Percentiles rank a stretch among this genome's conserved stretches.
Conservation (phyloP, 2,329 filamentous ascomycete genomes). For the Podosphaera leucotricha region DNA sequence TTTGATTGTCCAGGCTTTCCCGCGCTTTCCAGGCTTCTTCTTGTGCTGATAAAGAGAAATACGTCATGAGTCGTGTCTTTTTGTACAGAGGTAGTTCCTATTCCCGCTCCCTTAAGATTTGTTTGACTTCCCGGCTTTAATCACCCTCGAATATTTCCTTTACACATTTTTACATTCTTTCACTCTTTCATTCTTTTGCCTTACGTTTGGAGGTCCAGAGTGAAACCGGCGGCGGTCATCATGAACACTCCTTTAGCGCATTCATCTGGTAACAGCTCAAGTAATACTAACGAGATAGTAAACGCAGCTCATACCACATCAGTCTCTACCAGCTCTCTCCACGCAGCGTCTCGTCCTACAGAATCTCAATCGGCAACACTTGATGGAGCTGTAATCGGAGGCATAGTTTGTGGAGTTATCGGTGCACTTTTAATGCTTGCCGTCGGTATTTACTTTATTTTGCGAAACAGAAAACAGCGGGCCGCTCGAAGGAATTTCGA, state of each 20-base stretch:
- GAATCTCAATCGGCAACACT: neutral
- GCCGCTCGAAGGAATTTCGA: neutral
- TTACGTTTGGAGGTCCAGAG: neutral
- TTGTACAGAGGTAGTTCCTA: neutral
- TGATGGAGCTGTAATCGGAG: neutral
- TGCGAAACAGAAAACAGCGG: neutral
- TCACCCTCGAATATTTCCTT: neutral
- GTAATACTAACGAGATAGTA: neutral
- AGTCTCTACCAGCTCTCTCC: neutral
- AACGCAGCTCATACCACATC: neutral
- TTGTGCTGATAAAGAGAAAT: neutral
- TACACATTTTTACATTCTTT: neutral
- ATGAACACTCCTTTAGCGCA: neutral
- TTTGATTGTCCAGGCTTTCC: neutral
- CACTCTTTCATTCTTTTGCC: neutral
- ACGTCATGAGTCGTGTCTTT: neutral
- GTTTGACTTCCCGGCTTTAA: neutral
- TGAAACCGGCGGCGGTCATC: neutral
- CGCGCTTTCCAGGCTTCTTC: neutral
- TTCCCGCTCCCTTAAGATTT: neutral
- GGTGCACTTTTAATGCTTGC: neutral
- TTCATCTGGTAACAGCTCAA: neutral
- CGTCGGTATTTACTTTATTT: neutral
- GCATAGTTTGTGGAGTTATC: neutral
- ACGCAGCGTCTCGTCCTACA: neutral